Evolutionary conservation across 352 stramenopile species (phyloP).

Genomic region (Phytopythium helicoides): DNA sequence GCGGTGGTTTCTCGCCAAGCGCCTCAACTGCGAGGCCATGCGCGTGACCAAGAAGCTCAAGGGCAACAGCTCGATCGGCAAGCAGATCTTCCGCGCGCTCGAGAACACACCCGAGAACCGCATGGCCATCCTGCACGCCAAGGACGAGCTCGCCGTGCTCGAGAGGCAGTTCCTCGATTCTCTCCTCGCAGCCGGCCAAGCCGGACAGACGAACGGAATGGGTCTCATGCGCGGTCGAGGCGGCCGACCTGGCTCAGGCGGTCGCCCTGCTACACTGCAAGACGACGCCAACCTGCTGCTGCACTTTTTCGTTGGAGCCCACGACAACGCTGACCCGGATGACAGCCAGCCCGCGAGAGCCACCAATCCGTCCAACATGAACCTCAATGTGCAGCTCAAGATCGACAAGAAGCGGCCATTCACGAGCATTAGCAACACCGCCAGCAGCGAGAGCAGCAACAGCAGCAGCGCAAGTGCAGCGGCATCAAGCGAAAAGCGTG

Average conservation of each 20-base stretch:
- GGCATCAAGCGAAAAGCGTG: slow-evolving; percentile 4
- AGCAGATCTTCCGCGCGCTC: slow-evolving; percentile 84
- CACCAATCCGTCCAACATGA: slow-evolving; percentile 14
- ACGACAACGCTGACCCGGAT: slow-evolving; percentile 37
- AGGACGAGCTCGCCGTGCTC: slow-evolving; percentile 52
- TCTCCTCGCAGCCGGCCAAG: slow-evolving; percentile 29
- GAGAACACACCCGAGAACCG: slow-evolving; percentile 62
- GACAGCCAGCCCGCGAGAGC: neutral
- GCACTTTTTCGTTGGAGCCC: slow-evolving; percentile 69
- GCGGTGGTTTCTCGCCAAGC: slow-evolving; percentile 83
- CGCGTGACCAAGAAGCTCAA: slow-evolving; percentile 90
- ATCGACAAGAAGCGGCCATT: slow-evolving; percentile 67
- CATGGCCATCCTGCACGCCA: slow-evolving; percentile 46
- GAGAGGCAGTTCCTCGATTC: slow-evolving; percentile 77
- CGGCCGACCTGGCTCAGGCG: neutral
- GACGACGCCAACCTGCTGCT: slow-evolving; percentile 76
- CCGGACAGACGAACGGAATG: neutral
- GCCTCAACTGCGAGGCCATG: slow-evolving; percentile 86
- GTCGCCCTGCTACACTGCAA: neutral
- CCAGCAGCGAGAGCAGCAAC: neutral
- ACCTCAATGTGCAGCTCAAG: slow-evolving; percentile 27
- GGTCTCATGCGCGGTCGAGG: too few species aligned
- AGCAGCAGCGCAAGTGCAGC: slow-evolving; percentile 7
- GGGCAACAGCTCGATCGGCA: slow-evolving; percentile 85
- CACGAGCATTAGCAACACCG: slow-evolving; percentile 13